These are phyloP conservation scores for Selaginella moellendorffii DNA, from an alignment of 75 land plant genomes.

Conservation along the genomic window DNA sequence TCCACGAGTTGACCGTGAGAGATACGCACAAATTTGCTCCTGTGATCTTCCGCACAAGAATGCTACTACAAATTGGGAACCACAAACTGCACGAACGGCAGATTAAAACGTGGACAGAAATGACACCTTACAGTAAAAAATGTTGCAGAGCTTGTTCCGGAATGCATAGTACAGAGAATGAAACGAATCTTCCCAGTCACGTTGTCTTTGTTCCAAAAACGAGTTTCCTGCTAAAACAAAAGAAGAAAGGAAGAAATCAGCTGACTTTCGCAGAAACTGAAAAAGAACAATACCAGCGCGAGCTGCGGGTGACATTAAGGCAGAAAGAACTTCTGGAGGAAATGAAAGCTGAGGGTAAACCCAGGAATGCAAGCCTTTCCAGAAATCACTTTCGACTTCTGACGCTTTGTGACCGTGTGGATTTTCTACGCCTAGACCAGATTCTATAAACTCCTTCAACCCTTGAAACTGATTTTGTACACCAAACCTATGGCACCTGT, in stretches of 20 bases:
- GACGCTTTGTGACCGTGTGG: background rate
- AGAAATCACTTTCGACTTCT: constrained; percentile 9
- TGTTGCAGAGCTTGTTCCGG: constrained; percentile 39
- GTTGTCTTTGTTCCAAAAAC: constrained; percentile 44
- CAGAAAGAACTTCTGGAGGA: constrained; percentile 52
- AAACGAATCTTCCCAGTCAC: constrained; percentile 84
- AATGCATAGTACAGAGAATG: constrained; percentile 68
- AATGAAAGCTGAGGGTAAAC: constrained; percentile 55
- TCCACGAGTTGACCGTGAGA: constrained; percentile 69
- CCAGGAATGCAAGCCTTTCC: constrained; percentile 55
- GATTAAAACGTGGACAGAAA: too few species aligned
- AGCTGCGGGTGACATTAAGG: constrained; percentile 35
- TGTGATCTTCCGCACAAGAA: constrained; percentile 40
- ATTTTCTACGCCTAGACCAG: constrained; percentile 6
- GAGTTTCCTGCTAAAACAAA: constrained; percentile 29
- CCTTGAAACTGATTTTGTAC: constrained; percentile 16
- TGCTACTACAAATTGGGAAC: constrained; percentile 62
- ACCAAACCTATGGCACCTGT: constrained; percentile 18
- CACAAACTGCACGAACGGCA: constrained; percentile 62
- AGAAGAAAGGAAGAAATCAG: background rate
- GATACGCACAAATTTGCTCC: constrained; percentile 43
- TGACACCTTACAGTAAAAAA: constrained; percentile 60
- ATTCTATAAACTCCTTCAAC: constrained; percentile 10
- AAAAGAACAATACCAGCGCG: constrained; percentile 22
- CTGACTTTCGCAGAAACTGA: background rate